These are phyloP conservation scores for Combretum micranthum DNA, from an alignment of 345 rosid species.

Conservation along the genomic window DNA sequence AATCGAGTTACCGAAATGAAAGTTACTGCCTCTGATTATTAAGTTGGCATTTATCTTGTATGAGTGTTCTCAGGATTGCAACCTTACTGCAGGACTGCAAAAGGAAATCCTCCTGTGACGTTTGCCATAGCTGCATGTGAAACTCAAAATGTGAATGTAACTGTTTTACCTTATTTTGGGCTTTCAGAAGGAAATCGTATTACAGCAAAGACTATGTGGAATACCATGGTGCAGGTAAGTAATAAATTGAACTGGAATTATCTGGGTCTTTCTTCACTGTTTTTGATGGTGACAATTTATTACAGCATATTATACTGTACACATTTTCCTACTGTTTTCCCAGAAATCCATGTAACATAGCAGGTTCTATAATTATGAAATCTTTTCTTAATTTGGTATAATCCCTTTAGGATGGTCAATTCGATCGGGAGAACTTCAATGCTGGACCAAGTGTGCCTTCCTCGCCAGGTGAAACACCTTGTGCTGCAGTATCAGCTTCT, in stretches of 20 bases:
- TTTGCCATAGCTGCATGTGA: slow-evolving; percentile 95
- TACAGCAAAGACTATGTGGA: slow-evolving; percentile 88
- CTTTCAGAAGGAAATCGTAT: slow-evolving; percentile 62
- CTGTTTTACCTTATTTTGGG: slow-evolving; percentile 95
- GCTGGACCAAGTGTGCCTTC: slow-evolving; percentile 77
- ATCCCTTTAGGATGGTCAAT: slow-evolving; percentile 30
- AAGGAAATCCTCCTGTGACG: slow-evolving; percentile 88
- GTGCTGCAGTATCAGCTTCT: slow-evolving; percentile 96
- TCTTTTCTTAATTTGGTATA: too few species aligned
- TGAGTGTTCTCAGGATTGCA: slow-evolving; percentile 6
- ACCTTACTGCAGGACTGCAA: slow-evolving; percentile 65
- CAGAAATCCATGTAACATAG: too few species aligned
- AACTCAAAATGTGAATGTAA: slow-evolving; percentile 90
- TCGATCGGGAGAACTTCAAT: slow-evolving; percentile 66
- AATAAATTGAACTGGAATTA: too few species aligned
- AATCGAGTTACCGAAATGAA: too few species aligned
- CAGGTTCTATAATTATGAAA: too few species aligned
- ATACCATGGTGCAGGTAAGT: slow-evolving; percentile 64
- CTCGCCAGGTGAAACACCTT: slow-evolving; percentile 64
- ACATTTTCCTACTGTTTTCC: too few species aligned
- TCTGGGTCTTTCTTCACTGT: too few species aligned
- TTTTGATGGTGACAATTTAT: too few species aligned
- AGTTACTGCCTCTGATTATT: too few species aligned
- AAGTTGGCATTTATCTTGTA: too few species aligned
- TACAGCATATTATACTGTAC: too few species aligned